Base-by-base conservation (phyloP, 1,284 basidiomycete genomes). In the Cutaneotrichosporon spelunceum region DNA sequence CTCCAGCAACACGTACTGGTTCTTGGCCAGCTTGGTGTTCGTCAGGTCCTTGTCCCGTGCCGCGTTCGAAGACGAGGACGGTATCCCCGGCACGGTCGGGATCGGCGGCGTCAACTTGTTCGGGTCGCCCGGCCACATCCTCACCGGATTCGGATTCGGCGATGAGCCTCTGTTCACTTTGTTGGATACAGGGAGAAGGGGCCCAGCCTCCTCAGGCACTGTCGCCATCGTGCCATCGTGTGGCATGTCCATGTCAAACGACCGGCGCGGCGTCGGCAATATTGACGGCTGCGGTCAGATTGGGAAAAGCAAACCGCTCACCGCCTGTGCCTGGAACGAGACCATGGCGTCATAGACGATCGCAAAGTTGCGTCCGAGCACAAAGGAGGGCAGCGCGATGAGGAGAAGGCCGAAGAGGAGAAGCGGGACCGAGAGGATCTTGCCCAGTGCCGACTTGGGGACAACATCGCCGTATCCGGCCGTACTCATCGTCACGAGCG, bases 281-380 rank as follows among this genome's bases (percentile, higher is more conserved):
- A 24, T 23, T 16, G 47, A 39, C 30, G 57, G 57, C 54, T 57
- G 45, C 13, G 9, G 29, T 36, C 45, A 45, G 47, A 24, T 56
- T 19, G 13, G 11, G 27, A 34, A n/a, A 10, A 14, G 21, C 27
- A 9, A 5, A 3, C 8, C n/a, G 23, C 56, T 60, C 29, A 53
- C 56, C 2, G 55, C 55, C 8, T 59, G 48, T 14, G 44, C 44
- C 24, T 55, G 55, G 14, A 57, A 44, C 14, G 44, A 42, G 5
- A 63, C 52, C 76, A 93, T 90, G 23, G 84, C 83, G 64, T 92
- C 90, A 87, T 90, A 93, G 2, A 92, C 88, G 10, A 87, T 82
- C 62, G 89, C 90, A 75, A 94, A 94, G 73, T 94, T 91, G 52
- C 90, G 80, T 0, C 91, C 91, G 8, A 93, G 84, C 0, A 94